Evolutionary conservation across 495 filamentous ascomycete genomes (phyloP).

Genomic region (Arthonia radiata): DNA sequence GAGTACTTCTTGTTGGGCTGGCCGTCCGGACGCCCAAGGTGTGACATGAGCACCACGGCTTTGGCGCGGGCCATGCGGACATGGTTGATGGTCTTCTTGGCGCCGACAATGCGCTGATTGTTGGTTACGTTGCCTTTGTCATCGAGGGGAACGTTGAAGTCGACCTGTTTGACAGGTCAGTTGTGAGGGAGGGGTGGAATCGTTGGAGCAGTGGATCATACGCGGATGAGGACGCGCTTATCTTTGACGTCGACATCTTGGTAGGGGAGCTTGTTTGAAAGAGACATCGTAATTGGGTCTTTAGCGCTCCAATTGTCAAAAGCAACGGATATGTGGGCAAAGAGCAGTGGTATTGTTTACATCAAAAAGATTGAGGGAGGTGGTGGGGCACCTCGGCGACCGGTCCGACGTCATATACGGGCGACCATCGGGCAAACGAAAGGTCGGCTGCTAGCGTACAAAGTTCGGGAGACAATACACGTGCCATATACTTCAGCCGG

Average conservation of each 20-base stretch:
- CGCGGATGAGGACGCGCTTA: constrained; percentile 92
- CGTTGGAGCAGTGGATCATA: constrained; percentile 21
- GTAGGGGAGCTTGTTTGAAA: constrained; percentile 93
- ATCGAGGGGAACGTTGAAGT: constrained; percentile 98
- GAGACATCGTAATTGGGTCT: constrained; percentile 48
- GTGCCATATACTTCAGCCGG: too few relatives aligned
- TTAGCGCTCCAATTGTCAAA: too few relatives aligned
- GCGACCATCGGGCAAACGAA: too few relatives aligned
- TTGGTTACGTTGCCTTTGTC: constrained; percentile 82
- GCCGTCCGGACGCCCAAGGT: constrained; percentile 87
- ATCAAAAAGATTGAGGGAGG: too few relatives aligned
- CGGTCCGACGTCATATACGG: too few relatives aligned
- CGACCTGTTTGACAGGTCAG: constrained; percentile 36
- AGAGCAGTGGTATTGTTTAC: too few relatives aligned
- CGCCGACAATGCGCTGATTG: constrained; percentile 92
- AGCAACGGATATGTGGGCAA: too few relatives aligned
- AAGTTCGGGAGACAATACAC: too few relatives aligned
- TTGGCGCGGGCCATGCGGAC: constrained; percentile 86
- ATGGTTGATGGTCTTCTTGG: constrained; percentile 94
- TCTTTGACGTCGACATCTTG: constrained; percentile 87
- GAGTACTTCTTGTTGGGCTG: constrained; percentile 79
- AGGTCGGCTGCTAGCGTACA: too few relatives aligned
- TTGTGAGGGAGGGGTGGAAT: constrained; percentile 1
- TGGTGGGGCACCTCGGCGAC: too few relatives aligned
- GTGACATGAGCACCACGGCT: constrained; percentile 92